These are phyloP conservation scores for Lolium multiflorum DNA, from an alignment of 176 grass and related monocot species.

Conservation along the genomic window DNA sequence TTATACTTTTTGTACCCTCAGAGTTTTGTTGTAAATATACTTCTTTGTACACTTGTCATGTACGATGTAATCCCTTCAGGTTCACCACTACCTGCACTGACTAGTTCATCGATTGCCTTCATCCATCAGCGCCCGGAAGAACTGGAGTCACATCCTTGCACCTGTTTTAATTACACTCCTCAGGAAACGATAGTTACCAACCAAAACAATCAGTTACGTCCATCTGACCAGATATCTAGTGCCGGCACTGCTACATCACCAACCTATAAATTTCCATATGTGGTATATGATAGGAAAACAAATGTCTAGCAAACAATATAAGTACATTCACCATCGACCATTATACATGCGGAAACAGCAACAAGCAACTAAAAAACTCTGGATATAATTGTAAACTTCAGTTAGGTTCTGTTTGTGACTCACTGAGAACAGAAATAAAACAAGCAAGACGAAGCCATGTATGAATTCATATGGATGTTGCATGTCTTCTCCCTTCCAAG, in stretches of 20 bases:
- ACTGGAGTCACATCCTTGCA: too few species aligned
- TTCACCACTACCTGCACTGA: too few species aligned
- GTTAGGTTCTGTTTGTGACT: slow-evolving; percentile 16
- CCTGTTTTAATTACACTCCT: neutral
- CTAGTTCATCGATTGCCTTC: too few species aligned
- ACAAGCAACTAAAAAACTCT: slow-evolving; percentile 23
- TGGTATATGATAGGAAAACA: slow-evolving; percentile 6
- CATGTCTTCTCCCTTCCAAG: slow-evolving; percentile 39
- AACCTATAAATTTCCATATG: neutral
- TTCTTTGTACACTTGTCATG: too few species aligned
- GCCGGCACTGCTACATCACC: neutral
- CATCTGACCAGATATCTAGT: neutral
- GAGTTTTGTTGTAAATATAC: too few species aligned
- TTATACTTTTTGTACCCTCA: too few species aligned
- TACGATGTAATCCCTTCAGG: too few species aligned
- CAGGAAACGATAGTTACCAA: neutral
- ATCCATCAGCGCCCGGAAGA: too few species aligned
- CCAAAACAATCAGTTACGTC: neutral
- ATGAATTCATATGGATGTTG: too few species aligned
- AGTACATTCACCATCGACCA: neutral
- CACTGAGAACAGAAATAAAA: neutral
- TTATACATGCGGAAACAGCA: slow-evolving; percentile 39
- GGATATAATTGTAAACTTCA: slow-evolving; percentile 14
- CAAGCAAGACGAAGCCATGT: slow-evolving; percentile 24
- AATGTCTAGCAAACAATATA: slow-evolving; percentile 31